Conservation (phyloP, 2,329 filamentous ascomycete species). For the Penicillium glabrum region DNA sequence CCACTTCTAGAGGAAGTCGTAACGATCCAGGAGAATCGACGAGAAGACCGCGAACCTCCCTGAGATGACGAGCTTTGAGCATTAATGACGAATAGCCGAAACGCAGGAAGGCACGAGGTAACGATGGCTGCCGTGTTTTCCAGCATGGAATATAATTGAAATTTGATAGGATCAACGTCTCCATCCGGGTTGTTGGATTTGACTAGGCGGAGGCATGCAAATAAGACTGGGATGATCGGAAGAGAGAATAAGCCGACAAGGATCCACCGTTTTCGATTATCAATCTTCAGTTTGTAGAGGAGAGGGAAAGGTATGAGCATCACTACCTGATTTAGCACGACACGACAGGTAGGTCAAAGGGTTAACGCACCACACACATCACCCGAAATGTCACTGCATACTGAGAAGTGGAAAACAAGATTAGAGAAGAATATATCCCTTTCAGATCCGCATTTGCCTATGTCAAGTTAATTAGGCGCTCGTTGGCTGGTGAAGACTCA, state of each 20-base stretch:
- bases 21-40: background rate
- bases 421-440: background rate
- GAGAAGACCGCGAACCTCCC: background rate
- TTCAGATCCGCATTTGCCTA: background rate
- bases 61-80: background rate
- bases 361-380: background rate
- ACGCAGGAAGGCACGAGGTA: background rate
- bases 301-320: background rate
- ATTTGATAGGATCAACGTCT: slow-evolving; percentile 8
- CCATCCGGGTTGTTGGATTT: background rate
- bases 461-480: background rate
- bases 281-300: background rate
- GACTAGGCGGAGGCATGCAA: slow-evolving; percentile 3
- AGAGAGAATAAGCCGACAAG: background rate
- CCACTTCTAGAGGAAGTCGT: background rate
- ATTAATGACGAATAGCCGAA: background rate
- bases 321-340: background rate
- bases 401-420: background rate
- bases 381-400: background rate
- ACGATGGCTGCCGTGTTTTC: background rate
- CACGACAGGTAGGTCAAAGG: background rate
- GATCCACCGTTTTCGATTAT: background rate
- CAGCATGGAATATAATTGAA: slow-evolving; percentile 1
- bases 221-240: slow-evolving; percentile 3
- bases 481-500: background rate